Percentiles rank a stretch among this genome's conserved stretches.
phyloP scores from a whole-genome alignment of 2,329 filamentous ascomycete species.

The Karstenula rhodostoma region DNA sequence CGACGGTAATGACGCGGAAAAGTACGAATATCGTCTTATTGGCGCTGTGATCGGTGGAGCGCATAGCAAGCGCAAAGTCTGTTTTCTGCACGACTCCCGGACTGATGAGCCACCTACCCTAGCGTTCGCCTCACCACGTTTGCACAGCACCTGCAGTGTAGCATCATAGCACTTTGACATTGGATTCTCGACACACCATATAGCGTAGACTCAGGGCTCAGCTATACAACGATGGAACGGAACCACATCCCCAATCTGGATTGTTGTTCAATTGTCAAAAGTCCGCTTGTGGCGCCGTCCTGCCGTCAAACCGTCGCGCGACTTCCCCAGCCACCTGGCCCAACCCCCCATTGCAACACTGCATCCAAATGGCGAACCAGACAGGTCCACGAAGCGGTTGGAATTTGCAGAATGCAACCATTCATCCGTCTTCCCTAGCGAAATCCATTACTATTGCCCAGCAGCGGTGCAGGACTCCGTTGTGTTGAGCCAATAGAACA shows the following conservation, averaged over 20 bases:
- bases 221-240: too few relatives aligned
- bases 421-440: constrained; percentile 6
- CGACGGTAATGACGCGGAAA: not conserved
- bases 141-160: not conserved
- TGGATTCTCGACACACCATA: not conserved
- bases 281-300: not conserved
- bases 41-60: not conserved
- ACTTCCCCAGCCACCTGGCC: not conserved
- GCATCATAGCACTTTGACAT: not conserved
- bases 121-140: not conserved
- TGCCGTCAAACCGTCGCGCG: not conserved
- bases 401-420: not conserved
- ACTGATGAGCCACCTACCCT: not conserved
- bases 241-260: too few relatives aligned
- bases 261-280: too few relatives aligned
- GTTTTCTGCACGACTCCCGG: not conserved
- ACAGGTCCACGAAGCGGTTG: not conserved
- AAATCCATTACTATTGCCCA: constrained; percentile 2
- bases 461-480: not conserved
- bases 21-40: not conserved
- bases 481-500: constrained; percentile 33
- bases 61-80: not conserved
- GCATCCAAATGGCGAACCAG: not conserved
- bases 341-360: not conserved
- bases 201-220: not conserved